phyloP scores from a whole-genome alignment of 2,329 filamentous ascomycete species.

The Pseudogymnoascus sp. region DNA sequence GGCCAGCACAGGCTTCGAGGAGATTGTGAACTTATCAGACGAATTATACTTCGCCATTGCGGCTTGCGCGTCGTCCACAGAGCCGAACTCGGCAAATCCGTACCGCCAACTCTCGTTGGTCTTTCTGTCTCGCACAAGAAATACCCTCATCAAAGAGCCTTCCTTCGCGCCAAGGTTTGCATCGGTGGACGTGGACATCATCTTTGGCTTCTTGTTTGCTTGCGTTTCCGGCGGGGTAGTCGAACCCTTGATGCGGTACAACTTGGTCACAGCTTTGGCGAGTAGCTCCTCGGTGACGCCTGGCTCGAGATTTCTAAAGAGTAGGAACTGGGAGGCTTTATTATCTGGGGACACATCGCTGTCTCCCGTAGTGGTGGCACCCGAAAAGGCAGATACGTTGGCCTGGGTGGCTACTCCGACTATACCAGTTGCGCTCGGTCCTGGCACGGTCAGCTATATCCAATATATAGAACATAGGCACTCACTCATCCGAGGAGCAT shows the following conservation, averaged over 20 bases:
- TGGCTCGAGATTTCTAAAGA: slow-evolving; percentile 61
- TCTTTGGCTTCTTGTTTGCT: slow-evolving; percentile 35
- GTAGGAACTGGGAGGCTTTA: slow-evolving; percentile 58
- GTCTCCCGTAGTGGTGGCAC: slow-evolving; percentile 41
- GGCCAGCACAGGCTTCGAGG: slow-evolving; percentile 60
- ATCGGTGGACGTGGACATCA: slow-evolving; percentile 43
- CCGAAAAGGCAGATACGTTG: slow-evolving; percentile 31
- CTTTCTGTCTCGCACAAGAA: slow-evolving; percentile 64
- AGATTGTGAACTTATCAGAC: slow-evolving; percentile 68
- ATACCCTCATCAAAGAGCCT: slow-evolving; percentile 65
- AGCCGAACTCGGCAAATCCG: slow-evolving; percentile 76
- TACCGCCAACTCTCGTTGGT: slow-evolving; percentile 70
- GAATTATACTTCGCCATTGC: slow-evolving; percentile 64
- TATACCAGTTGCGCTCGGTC: slow-evolving; percentile 25
- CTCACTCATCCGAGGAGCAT: slow-evolving; percentile 43
- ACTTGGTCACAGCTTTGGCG: slow-evolving; percentile 62
- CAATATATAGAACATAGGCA: slow-evolving; percentile 1
- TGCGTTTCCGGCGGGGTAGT: slow-evolving; percentile 30
- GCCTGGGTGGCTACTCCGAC: slow-evolving; percentile 26
- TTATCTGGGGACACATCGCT: slow-evolving; percentile 45
- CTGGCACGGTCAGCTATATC: slow-evolving; percentile 26
- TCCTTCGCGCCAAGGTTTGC: slow-evolving; percentile 54
- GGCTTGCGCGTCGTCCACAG: slow-evolving; percentile 64
- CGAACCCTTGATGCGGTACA: slow-evolving; percentile 50
- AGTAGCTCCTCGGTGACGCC: slow-evolving; percentile 65